Base-by-base conservation (phyloP, 2,329 filamentous ascomycete species). In the Pseudodiploospora longispora region DNA sequence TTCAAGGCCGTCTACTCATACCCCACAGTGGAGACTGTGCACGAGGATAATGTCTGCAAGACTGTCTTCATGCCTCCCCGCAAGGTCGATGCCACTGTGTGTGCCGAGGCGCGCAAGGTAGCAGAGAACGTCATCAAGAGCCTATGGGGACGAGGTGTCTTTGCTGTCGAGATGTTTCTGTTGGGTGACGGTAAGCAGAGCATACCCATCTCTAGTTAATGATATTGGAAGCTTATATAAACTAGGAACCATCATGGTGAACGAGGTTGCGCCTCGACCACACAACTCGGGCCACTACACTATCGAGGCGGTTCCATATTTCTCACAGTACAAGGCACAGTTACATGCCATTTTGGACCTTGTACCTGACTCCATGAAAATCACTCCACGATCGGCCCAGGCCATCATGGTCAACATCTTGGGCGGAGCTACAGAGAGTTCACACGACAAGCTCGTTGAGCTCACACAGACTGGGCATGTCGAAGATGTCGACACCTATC, bases 231-330 rank as follows among this genome's bases (percentile, higher is more conserved):
- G 19, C 19, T 19, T 19, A 19, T 19, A 19, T 19, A 19, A 37
- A 27, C 10, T 40, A 72, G 71, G 74, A 47, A 70, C 70, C 2
- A 73, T 95, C 2, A 67, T 94, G 46, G 76, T 96, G 55, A 95
- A 95, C 63, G 89, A 95, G 66, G 84, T 94, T 50, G 87, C 87
- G 0, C 87, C 87, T 9, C 75, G 87, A 10, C 70, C 71, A 46
- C 90, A 96, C 67, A 96, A 96, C 69, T 94, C 87, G 0, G 93
- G 93, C 1, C 93, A 97, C 66, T 91, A 90, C 66, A 95, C 87
- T 3, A 97, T 97, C 52, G 91, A 98, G 68, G 87, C 87, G 4
- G 87, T 93, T 40, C 82, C 83, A 0, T 79, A 91, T 48, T 74
- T 83, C 68, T 95, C 89, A 1, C 93, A 98, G 65, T 98, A 87